Percentiles rank a stretch among this genome's conserved stretches.
These are phyloP conservation scores for Pseudogymnoascus sp. DNA, from an alignment of 2,329 filamentous ascomycete species.

Conservation along the genomic window DNA sequence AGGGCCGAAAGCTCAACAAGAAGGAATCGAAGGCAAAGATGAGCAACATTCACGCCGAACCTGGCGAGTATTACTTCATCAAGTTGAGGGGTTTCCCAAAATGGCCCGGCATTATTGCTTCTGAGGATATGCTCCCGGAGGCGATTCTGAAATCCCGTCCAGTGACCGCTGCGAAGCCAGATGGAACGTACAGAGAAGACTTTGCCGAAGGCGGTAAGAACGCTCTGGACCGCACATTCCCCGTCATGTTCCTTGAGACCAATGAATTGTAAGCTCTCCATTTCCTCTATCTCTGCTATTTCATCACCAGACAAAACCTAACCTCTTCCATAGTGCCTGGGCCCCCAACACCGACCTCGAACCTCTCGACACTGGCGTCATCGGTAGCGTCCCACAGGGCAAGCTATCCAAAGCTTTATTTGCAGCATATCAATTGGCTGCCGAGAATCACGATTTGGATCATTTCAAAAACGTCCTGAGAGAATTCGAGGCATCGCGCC, in stretches of 20 bases:
- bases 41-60: conserved; percentile 70
- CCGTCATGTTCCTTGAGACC: conserved; percentile 89
- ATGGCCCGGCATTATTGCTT: conserved; percentile 91
- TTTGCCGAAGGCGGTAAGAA: conserved; percentile 85
- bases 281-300: conserved; percentile 22
- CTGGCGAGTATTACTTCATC: conserved; percentile 86
- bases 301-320: conserved; percentile 14
- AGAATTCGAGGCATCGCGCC: conserved; percentile 60
- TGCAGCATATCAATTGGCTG: conserved; percentile 72
- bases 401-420: conserved; percentile 77
- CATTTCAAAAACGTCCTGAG: conserved; percentile 78
- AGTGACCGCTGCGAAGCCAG: conserved; percentile 70
- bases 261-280: conserved; percentile 81
- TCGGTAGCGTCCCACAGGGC: conserved; percentile 56
- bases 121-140: conserved; percentile 86
- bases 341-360: conserved; percentile 76
- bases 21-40: conserved; percentile 72
- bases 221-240: conserved; percentile 75
- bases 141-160: conserved; percentile 71
- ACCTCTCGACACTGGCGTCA: conserved; percentile 66
- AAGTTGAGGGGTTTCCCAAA: conserved; percentile 90
- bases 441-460: conserved; percentile 67
- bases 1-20: conserved; percentile 73
- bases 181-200: conserved; percentile 81
- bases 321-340: conserved; percentile 62